Evolutionary conservation across 2,329 filamentous ascomycete species (phyloP), one percentile per base, ranked within the genome.

Genomic region (Calonectria pseudoreteaudii): DNA sequence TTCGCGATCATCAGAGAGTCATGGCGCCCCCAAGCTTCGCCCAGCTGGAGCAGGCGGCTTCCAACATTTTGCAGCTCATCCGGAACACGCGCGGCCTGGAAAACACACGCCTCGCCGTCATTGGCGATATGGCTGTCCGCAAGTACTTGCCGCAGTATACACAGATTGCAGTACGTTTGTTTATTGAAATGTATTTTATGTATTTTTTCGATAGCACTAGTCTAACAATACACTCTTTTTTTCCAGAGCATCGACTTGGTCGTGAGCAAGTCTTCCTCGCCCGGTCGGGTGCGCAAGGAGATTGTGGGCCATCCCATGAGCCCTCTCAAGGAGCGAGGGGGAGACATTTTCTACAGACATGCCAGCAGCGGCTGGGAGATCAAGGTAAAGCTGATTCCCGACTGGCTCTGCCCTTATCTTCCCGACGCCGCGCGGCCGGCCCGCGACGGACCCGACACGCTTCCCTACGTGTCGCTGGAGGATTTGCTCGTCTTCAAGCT

Each of bases 21-120:
- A 80, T 80, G 79, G 71, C 75, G 53, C 76, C 76, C 66, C 60
- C 71, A 71, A 81, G 72, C 71, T 80, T 81, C 74, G 78, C 77
- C 74, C 79, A 81, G 76, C 52, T 93, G 91, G 38, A 98, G 88
- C 2, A 98, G 90, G 81, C 95, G 93, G 80, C 94, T 93, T 85
- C 98, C 94, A 16, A 98, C 95, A 83, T 96, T 94, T 70, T 96
- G 94, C 6, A 96, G 97, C 85, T 98, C 95, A 88, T 98, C 94
- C 72, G 77, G 38, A 77, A 81, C 68, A 81, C 73, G 66, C 77
- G 76, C 18, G 80, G 80, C 9, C 47, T 81, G 30, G 80, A 81
- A 66, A 81, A 80, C 71, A 81, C 80, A 53, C 74, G 72, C n/a
- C 74, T 81, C 23, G 80, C 78, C n/a, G 73, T 81, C 23, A 74